Conservation (phyloP, 2,329 filamentous ascomycete species). For the Didymella arachidicola region DNA sequence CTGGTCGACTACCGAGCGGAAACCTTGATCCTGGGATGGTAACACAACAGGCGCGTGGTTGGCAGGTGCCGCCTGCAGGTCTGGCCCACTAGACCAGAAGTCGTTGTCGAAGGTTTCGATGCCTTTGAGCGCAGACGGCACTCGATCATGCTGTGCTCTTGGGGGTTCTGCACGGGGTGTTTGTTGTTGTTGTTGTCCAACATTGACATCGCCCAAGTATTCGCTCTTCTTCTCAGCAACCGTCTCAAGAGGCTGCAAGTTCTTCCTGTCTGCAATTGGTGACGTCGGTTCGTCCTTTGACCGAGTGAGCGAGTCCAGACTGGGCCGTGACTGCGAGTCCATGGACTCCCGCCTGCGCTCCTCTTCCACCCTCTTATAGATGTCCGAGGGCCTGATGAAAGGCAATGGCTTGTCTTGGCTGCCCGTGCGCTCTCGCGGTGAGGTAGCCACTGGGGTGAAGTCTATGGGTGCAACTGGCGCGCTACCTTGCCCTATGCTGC, state of each 20-base stretch:
- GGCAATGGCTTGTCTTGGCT: slow-evolving; percentile 62
- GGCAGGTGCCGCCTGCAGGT: slow-evolving; percentile 21
- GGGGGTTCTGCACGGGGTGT: slow-evolving; percentile 8
- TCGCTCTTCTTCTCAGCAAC: slow-evolving; percentile 68
- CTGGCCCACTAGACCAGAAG: slow-evolving; percentile 36
- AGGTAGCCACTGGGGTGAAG: slow-evolving; percentile 25
- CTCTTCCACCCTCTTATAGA: slow-evolving; percentile 76
- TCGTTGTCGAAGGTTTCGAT: slow-evolving; percentile 39
- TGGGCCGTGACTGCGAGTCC: slow-evolving; percentile 64
- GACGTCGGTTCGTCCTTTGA: slow-evolving; percentile 33
- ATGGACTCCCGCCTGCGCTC: slow-evolving; percentile 67
- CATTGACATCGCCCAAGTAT: slow-evolving; percentile 58
- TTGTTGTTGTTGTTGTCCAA: slow-evolving; percentile 22
- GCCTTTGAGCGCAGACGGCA: slow-evolving; percentile 28
- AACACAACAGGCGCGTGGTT: slow-evolving; percentile 26
- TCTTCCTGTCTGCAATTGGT: slow-evolving; percentile 31
- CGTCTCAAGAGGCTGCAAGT: slow-evolving; percentile 55
- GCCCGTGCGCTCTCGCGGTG: slow-evolving; percentile 39
- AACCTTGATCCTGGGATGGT: slow-evolving; percentile 36
- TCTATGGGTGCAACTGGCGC: slow-evolving; percentile 25
- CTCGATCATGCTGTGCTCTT: slow-evolving; percentile 18
- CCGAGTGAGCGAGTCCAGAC: slow-evolving; percentile 60
- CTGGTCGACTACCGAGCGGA: slow-evolving; percentile 65
- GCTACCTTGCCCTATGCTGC: slow-evolving; percentile 62
- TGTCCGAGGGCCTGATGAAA: slow-evolving; percentile 77